A percentile compares a stretch with the other conserved stretches of the same genome.
Evolutionary conservation across 768 basidiomycete genomes (phyloP).

Genomic region (Boletus bicolor): DNA sequence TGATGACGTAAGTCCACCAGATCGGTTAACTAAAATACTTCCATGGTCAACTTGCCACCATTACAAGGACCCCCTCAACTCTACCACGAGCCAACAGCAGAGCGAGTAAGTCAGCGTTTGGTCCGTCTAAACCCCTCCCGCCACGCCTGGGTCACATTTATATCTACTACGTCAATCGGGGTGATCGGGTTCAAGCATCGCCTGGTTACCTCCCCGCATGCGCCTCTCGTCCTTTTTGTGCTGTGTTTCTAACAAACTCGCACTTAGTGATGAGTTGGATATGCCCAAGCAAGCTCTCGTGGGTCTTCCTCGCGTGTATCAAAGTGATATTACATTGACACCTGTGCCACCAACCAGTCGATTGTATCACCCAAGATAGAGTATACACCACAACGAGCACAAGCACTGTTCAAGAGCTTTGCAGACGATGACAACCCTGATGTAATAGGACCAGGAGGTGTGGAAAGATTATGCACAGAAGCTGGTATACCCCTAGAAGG

Average conservation of each 20-base stretch:
- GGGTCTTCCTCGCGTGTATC: conserved; percentile 14
- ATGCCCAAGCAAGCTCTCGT: conserved; percentile 31
- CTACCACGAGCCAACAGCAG: conserved; percentile 20
- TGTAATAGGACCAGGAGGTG: conserved; percentile 69
- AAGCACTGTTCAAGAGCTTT: conserved; percentile 58
- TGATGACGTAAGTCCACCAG: conserved; percentile 31
- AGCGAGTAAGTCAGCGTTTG: conserved; percentile 32
- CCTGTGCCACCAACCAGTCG: not conserved
- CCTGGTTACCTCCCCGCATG: conserved; percentile 46
- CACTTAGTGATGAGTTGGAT: conserved; percentile 48
- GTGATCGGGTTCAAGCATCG: conserved; percentile 25
- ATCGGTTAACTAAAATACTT: conserved; percentile 18
- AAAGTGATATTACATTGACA: not conserved
- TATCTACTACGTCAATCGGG: conserved; percentile 12
- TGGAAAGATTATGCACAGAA: conserved; percentile 67
- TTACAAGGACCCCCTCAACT: conserved; percentile 26
- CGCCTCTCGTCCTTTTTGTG: conserved; percentile 58
- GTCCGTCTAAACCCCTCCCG: conserved; percentile 13
- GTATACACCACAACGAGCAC: conserved; percentile 51
- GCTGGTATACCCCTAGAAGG: conserved; percentile 73
- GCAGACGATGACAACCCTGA: conserved; percentile 48
- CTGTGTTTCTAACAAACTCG: conserved; percentile 55
- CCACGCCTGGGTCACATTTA: conserved; percentile 12
- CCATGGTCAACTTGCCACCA: conserved; percentile 11
- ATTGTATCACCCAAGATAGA: conserved; percentile 20